phyloP scores from a whole-genome alignment of 495 filamentous ascomycete genomes.

The Friedmanniomyces endolithicus region DNA sequence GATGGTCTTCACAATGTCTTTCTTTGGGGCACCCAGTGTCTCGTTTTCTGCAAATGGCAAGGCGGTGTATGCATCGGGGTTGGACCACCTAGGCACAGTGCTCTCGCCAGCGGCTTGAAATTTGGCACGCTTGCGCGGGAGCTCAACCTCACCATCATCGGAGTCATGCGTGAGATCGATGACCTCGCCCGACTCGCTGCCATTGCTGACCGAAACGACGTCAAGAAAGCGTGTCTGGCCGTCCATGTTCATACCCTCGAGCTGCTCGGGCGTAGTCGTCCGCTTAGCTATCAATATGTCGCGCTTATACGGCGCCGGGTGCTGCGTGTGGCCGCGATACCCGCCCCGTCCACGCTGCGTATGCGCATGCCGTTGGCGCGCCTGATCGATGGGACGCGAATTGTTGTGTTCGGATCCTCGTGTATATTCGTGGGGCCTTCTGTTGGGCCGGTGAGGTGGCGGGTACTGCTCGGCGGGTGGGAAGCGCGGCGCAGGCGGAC shows the following conservation, averaged over 20 bases:
- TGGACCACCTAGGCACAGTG: conserved; percentile 68
- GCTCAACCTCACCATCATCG: conserved; percentile 32
- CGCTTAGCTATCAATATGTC: conserved; percentile 7
- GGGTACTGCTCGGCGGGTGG: background rate
- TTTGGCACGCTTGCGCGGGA: conserved; percentile 4
- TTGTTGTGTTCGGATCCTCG: background rate
- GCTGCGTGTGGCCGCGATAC: background rate
- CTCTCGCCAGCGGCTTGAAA: conserved; percentile 22
- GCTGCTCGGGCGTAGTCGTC: conserved; percentile 25
- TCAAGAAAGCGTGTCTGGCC: conserved; percentile 28
- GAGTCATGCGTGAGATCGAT: conserved; percentile 31
- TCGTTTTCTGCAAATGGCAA: conserved; percentile 67
- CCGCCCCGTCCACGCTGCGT: background rate
- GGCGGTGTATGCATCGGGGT: conserved; percentile 81
- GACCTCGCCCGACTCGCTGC: conserved; percentile 56
- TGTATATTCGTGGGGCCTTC: background rate
- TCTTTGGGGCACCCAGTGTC: conserved; percentile 50
- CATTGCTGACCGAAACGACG: conserved; percentile 59
- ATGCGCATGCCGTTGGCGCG: background rate
- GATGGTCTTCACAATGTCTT: conserved; percentile 76
- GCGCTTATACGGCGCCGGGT: conserved; percentile 10
- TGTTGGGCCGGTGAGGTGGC: background rate
- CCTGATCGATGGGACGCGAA: background rate
- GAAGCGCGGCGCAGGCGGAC: conserved; percentile 12
- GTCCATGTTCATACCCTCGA: conserved; percentile 23